These are phyloP conservation scores for Thermomucor indicae-seudaticae DNA, from an alignment of 371 early-diverging fungal genomes.

Conservation along the genomic window DNA sequence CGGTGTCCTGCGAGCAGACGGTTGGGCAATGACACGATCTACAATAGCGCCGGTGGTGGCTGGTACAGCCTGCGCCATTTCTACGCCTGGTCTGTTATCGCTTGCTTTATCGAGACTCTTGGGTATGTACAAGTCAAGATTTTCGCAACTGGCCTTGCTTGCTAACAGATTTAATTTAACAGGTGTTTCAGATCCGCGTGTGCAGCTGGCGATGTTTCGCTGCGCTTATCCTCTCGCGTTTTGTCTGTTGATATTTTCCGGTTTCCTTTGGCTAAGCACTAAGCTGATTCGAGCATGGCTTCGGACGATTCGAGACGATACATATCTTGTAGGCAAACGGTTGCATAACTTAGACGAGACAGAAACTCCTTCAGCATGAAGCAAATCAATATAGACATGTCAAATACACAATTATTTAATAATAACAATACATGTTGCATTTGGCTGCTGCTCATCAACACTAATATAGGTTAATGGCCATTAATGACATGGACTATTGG, in stretches of 20 bases:
- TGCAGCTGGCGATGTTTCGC: conserved; percentile 23
- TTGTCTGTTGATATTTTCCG: conserved; percentile 9
- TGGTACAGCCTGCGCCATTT: conserved; percentile 10
- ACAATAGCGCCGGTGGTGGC: conserved; percentile 28
- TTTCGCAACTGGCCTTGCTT: not conserved
- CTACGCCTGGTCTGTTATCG: conserved; percentile 19
- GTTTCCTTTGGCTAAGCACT: conserved; percentile 1
- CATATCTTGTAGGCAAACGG: conserved; percentile 57
- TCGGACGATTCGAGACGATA: conserved; percentile 54
- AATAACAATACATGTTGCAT: no score
- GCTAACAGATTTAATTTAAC: not conserved
- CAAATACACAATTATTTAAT: no score
- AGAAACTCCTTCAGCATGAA: not conserved
- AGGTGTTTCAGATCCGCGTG: conserved; percentile 10
- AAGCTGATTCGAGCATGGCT: conserved; percentile 39
- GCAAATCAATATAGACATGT: not conserved
- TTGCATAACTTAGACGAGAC: conserved; percentile 50
- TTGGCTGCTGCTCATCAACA: no score
- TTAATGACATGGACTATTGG: no score
- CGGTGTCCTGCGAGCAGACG: conserved; percentile 21
- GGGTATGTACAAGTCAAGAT: conserved; percentile 3
- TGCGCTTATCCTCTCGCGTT: conserved; percentile 29
- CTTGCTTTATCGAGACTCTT: conserved; percentile 6
- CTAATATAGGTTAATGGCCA: no score
- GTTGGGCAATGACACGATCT: conserved; percentile 24